Conservation (phyloP, 140 eudicot species). For the Flaveria floridana region DNA sequence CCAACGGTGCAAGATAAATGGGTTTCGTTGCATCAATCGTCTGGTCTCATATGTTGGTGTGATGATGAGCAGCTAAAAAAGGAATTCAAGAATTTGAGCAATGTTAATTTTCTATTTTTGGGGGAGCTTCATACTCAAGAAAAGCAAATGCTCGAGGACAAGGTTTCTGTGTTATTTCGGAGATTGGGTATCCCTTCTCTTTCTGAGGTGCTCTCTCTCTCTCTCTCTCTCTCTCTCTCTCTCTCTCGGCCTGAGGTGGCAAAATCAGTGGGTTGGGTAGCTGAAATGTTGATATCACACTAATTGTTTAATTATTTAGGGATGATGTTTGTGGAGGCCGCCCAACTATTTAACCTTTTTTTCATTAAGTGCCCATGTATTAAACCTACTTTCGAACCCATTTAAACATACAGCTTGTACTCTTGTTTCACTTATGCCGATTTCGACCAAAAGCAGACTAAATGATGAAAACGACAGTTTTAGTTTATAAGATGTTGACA, state of each 20-base stretch:
- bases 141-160: constrained; percentile 44
- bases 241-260: background rate
- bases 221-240: constrained; percentile 6
- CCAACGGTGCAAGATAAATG: constrained; percentile 84
- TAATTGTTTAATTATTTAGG: background rate
- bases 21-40: constrained; percentile 81
- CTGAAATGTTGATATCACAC: background rate
- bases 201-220: constrained; percentile 56
- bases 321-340: background rate
- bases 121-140: constrained; percentile 59
- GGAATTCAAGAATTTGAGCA: constrained; percentile 61
- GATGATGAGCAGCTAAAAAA: constrained; percentile 64
- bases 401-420: background rate
- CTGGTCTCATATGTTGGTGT: constrained; percentile 84
- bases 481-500: background rate
- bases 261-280: constrained; percentile 5
- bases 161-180: constrained; percentile 50
- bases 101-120: constrained; percentile 64
- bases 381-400: background rate
- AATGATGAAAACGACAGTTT: background rate
- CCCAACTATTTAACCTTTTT: no score
- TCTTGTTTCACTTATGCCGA: background rate
- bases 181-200: constrained; percentile 69
- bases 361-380: no score
- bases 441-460: background rate